Percentiles rank a stretch among this genome's conserved stretches.
phyloP scores from a whole-genome alignment of 2,329 filamentous ascomycete genomes.

The Tolypocladium tropicale region DNA sequence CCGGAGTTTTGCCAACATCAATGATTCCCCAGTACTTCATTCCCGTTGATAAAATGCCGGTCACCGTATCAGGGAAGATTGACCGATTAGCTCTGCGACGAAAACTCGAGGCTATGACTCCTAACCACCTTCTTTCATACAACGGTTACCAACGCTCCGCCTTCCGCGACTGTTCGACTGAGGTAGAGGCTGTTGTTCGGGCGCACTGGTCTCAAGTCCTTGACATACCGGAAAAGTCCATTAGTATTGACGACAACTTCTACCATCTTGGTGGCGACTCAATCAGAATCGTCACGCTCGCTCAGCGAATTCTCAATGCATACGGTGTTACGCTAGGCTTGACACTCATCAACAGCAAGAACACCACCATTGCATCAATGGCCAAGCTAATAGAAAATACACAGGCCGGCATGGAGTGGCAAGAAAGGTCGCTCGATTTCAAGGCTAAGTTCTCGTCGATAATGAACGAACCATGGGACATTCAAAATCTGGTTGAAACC shows the following conservation, averaged over 20 bases:
- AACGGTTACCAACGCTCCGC: background rate
- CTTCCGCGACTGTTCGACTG: slow-evolving; percentile 1
- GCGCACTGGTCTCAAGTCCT: slow-evolving; percentile 8
- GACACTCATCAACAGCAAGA: background rate
- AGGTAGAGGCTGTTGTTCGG: slow-evolving; percentile 9
- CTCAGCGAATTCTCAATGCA: background rate
- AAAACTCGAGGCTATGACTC: background rate
- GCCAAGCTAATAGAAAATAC: background rate
- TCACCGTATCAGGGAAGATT: slow-evolving; percentile 3
- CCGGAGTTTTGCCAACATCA: background rate
- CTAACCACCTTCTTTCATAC: background rate
- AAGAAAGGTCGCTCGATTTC: background rate
- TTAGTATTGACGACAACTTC: slow-evolving; percentile 8
- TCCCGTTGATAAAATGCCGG: slow-evolving; percentile 26
- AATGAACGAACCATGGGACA: background rate
- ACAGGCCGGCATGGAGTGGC: background rate
- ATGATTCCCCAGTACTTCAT: slow-evolving; percentile 27
- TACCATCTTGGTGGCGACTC: slow-evolving; percentile 9
- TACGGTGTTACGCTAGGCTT: background rate
- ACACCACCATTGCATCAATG: background rate
- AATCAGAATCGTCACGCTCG: slow-evolving; percentile 1
- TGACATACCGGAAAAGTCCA: slow-evolving; percentile 1
- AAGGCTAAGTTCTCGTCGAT: background rate
- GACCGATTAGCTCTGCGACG: slow-evolving; percentile 1
- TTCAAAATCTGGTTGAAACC: background rate